A percentile compares a stretch with the other conserved stretches of the same genome.
phyloP scores from a whole-genome alignment of 768 basidiomycete species.

The Tephrocybe sp. region DNA sequence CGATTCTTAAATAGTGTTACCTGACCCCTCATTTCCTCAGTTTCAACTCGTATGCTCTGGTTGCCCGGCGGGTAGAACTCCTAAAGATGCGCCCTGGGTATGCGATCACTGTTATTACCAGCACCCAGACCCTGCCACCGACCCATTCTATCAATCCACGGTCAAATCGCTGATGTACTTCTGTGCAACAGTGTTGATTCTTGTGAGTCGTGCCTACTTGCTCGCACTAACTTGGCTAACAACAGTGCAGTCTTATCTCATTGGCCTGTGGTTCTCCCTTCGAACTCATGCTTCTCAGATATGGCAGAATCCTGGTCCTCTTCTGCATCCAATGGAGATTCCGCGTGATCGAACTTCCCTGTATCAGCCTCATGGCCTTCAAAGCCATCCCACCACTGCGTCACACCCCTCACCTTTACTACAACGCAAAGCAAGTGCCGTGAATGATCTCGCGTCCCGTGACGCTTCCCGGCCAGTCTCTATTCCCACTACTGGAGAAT shows the following conservation, averaged over 20 bases:
- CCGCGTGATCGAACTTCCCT: conserved; percentile 57
- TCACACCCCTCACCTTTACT: conserved; percentile 29
- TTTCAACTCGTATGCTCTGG: conserved; percentile 85
- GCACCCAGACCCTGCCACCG: conserved; percentile 87
- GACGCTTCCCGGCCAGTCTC: conserved; percentile 11
- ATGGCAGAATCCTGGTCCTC: conserved; percentile 95
- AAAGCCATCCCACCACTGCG: conserved; percentile 19
- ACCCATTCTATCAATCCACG: conserved; percentile 95
- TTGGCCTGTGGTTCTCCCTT: conserved; percentile 98
- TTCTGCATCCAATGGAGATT: conserved; percentile 66
- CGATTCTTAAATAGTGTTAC: conserved; percentile 7
- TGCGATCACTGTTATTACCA: conserved; percentile 94
- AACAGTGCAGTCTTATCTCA: conserved; percentile 79
- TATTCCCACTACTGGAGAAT: not conserved
- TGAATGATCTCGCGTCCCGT: conserved; percentile 25
- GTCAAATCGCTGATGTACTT: conserved; percentile 96
- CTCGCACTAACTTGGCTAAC: not conserved
- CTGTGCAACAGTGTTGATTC: conserved; percentile 84
- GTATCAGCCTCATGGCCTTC: conserved; percentile 57
- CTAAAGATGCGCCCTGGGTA: conserved; percentile 61
- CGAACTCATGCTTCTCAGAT: conserved; percentile 97
- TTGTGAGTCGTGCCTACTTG: conserved; percentile 54
- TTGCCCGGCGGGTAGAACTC: conserved; percentile 51
- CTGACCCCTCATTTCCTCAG: conserved; percentile 36
- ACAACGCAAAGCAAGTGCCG: conserved; percentile 44